phyloP scores from a whole-genome alignment of 192 early-diverging fungal species.

The Backusella mclennaniae region DNA sequence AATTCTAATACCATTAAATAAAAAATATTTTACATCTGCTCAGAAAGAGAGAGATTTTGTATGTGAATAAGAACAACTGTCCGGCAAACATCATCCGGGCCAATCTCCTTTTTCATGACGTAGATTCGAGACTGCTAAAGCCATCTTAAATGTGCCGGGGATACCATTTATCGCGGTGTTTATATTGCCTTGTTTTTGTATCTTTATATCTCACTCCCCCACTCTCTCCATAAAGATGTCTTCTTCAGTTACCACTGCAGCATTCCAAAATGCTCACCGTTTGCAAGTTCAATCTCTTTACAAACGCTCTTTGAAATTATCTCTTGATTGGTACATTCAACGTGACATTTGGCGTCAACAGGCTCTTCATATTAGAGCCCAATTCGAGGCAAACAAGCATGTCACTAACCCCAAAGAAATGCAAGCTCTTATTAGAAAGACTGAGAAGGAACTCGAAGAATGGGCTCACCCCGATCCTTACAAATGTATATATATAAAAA shows the following conservation, averaged over 20 bases:
- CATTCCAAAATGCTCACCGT: constrained; percentile 57
- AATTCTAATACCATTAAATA: not conserved
- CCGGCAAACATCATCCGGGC: not conserved
- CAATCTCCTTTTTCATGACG: not conserved
- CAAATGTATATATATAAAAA: constrained; percentile 56
- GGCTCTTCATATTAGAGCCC: constrained; percentile 76
- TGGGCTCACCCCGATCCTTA: constrained; percentile 85
- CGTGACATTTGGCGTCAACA: constrained; percentile 76
- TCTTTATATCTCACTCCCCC: not conserved
- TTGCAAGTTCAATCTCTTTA: constrained; percentile 81
- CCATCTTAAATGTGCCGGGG: not conserved
- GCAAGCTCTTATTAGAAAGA: constrained; percentile 58
- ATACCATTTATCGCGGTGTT: constrained; percentile 7
- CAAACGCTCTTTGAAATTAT: constrained; percentile 76
- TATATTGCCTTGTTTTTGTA: constrained; percentile 7
- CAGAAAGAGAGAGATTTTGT: too few relatives aligned
- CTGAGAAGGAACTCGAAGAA: constrained; percentile 73
- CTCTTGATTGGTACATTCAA: constrained; percentile 89
- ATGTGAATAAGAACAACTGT: not conserved
- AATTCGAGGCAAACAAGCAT: constrained; percentile 81
- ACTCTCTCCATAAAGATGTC: constrained; percentile 9
- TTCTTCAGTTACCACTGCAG: constrained; percentile 20
- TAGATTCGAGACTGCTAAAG: not conserved
- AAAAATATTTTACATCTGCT: not conserved
- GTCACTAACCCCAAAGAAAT: constrained; percentile 72